Evolutionary conservation across 495 filamentous ascomycete genomes (phyloP), one percentile per base, ranked within the genome.

Genomic region (Evernia prunastri): DNA sequence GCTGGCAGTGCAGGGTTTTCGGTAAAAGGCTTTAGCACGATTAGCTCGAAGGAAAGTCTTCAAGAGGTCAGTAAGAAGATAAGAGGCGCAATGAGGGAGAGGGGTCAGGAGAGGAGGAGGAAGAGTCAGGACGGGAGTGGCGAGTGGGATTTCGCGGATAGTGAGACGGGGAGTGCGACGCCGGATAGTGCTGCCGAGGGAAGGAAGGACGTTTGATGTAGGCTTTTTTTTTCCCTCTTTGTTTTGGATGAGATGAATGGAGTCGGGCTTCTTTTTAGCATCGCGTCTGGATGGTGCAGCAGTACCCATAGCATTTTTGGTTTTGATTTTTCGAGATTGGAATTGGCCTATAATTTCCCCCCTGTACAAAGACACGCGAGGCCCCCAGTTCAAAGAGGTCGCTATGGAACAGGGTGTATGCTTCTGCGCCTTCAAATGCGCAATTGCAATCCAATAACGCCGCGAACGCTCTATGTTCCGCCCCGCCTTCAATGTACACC

Each of bases 51-150:
- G 57, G 89, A 86, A 51, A 82, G 85, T 4, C 83, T 96, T 49
- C 87, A 92, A 49, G 86, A 92, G 73, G 92, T 96, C 2, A 92
- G 87, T 68, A 83, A 82, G 71, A 91, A 87, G 75, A 93, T 98
- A 63, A 79, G 88, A n/a, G 87, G 84, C 63, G 90, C 89, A 23
- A 96, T 98, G 92, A 80, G 82, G 66, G 90, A 97, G 75, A 78
- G 93, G 29, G 89, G 91, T 0, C 79, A 86, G 72, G 80, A 89
- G 68, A 81, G 91, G 63, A 78, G 88, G 62, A 81, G 87, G 66
- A 87, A 86, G 72, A 89, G 86, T 58, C 77, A 79, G 66, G 66
- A 72, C 56, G 77, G 80, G 71, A 72, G 80, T 74, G 64, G 69
- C 49, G 66, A 63, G 53, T 75, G 77, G 78, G 79, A 81, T 58